These are phyloP conservation scores for Glomus cerebriforme DNA, from an alignment of 192 early-diverging fungal genomes.

Conservation along the genomic window DNA sequence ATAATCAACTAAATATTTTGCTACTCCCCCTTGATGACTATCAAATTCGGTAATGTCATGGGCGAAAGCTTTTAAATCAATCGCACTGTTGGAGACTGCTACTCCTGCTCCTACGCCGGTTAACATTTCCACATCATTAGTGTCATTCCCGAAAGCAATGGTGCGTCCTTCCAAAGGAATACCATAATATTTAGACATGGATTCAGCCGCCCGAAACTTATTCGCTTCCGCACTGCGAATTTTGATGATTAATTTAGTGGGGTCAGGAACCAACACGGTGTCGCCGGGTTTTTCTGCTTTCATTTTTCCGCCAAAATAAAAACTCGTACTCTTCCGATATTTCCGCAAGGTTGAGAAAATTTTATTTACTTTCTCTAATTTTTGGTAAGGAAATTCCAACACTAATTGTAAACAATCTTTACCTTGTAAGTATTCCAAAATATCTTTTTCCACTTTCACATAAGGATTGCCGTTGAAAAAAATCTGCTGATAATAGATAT, in stretches of 20 bases:
- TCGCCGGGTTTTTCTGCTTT: conserved; percentile 13
- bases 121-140: conserved; percentile 11
- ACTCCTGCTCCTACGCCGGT: not conserved
- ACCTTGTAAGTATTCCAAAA: not conserved
- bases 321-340: not conserved
- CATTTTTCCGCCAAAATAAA: conserved; percentile 21
- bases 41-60: conserved; percentile 22
- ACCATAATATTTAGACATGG: not conserved
- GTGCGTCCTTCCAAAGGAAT: not conserved
- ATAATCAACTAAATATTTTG: conserved; percentile 2
- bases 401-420: conserved; percentile 25
- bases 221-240: conserved; percentile 1
- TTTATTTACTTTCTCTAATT: not conserved
- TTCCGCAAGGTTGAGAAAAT: conserved; percentile 18
- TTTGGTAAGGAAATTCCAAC: conserved; percentile 22
- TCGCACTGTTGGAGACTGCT: not conserved
- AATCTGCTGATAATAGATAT: conserved; percentile 19
- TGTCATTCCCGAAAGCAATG: conserved; percentile 20
- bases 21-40: conserved; percentile 2
- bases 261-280: conserved; percentile 12
- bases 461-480: conserved; percentile 23
- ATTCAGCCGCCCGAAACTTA: conserved; percentile 2
- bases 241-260: conserved; percentile 12
- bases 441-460: conserved; percentile 12
- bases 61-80: conserved; percentile 2